These are phyloP conservation scores for Bruguiera gymnorhiza DNA, from an alignment of 345 rosid species.

Conservation along the genomic window DNA sequence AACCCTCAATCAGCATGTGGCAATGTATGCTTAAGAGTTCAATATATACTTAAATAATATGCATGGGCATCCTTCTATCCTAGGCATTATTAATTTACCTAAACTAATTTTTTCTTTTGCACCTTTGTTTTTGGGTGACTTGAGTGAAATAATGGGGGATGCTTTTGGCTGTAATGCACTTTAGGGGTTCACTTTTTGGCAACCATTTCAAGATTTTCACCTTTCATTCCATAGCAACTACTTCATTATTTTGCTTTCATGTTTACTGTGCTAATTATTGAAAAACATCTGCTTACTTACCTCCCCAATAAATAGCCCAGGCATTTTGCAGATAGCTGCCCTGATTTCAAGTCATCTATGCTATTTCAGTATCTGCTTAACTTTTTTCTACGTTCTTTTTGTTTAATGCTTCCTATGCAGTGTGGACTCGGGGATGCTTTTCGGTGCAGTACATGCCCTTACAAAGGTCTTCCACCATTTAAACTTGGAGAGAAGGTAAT, in stretches of 20 bases:
- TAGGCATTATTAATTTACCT: too few species aligned
- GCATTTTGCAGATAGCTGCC: too few species aligned
- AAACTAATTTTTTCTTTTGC: too few species aligned
- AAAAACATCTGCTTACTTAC: too few species aligned
- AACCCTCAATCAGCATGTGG: constrained; percentile 98
- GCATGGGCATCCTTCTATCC: too few species aligned
- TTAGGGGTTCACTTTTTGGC: not conserved
- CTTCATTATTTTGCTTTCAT: not conserved
- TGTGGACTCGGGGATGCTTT: constrained; percentile 98
- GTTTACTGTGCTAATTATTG: not conserved
- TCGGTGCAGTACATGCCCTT: constrained; percentile 92
- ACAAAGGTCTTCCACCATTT: constrained; percentile 87
- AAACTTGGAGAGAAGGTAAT: constrained; percentile 90
- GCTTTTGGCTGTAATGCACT: not conserved
- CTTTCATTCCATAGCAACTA: not conserved
- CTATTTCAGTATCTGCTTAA: too few species aligned
- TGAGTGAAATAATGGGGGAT: too few species aligned
- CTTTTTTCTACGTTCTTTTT: not conserved
- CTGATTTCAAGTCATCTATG: too few species aligned
- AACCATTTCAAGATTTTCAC: not conserved
- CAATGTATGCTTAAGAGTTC: constrained; percentile 43
- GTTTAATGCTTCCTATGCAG: constrained; percentile 30
- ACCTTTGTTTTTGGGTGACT: too few species aligned
- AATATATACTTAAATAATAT: too few species aligned
- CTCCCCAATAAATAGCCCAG: too few species aligned